Conservation (phyloP, 441 rosid genomes). For the Pelargonium myrrhifolium region DNA sequence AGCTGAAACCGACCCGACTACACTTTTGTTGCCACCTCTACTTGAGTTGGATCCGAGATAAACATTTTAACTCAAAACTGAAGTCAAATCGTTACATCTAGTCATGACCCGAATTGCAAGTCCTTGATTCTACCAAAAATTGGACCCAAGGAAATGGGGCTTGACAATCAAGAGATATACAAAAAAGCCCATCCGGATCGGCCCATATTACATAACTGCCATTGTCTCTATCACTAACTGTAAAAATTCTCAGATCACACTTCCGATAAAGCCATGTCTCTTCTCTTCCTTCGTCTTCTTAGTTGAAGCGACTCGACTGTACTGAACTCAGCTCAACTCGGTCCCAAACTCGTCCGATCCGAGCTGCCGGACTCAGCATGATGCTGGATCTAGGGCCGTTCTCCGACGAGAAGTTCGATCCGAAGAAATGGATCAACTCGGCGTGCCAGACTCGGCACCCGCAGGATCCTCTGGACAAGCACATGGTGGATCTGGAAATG, state of each 20-base stretch:
- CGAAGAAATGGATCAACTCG: slow-evolving; percentile 90
- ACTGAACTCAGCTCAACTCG: not conserved
- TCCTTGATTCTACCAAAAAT: too few species aligned
- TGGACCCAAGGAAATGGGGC: too few species aligned
- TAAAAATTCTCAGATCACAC: not conserved
- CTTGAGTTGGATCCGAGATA: too few species aligned
- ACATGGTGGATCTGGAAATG: slow-evolving; percentile 94
- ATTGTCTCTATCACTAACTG: not conserved
- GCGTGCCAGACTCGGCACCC: slow-evolving; percentile 77
- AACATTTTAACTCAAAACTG: too few species aligned
- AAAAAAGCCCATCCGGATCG: not conserved
- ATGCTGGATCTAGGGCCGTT: slow-evolving; percentile 93
- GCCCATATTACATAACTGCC: slow-evolving; percentile 1
- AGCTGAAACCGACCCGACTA: too few species aligned
- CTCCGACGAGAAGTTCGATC: slow-evolving; percentile 90
- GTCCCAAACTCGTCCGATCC: not conserved
- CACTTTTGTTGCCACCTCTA: too few species aligned
- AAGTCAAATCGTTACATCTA: too few species aligned
- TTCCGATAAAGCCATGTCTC: not conserved
- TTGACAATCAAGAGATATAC: too few species aligned
- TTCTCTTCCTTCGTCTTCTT: not conserved
- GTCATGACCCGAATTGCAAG: too few species aligned
- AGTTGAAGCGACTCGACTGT: not conserved
- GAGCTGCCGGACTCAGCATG: slow-evolving; percentile 22
- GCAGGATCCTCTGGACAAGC: slow-evolving; percentile 80